Percentiles rank a stretch among this genome's conserved stretches.
Conservation (phyloP, 495 filamentous ascomycete species). For the Aspergillus sparsus region DNA sequence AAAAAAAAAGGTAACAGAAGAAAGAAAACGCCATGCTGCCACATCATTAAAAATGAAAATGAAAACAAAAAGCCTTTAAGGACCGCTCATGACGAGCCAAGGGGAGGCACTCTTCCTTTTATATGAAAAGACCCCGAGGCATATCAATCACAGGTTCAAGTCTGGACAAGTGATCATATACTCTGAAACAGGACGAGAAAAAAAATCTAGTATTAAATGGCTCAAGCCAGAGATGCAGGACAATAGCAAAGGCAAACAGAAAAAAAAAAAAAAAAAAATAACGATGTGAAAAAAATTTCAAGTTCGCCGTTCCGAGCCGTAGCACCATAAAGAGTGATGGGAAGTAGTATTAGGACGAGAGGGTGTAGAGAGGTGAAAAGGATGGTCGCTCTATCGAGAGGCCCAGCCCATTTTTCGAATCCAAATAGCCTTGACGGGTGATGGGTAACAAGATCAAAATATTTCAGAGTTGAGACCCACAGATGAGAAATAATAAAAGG, state of each 20-base stretch:
- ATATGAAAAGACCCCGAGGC: conserved; percentile 8
- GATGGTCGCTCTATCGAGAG: conserved; percentile 25
- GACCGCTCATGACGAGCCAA: conserved; percentile 16
- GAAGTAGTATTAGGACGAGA: conserved; percentile 20
- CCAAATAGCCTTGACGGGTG: conserved; percentile 17
- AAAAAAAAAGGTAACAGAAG: conserved; percentile 5
- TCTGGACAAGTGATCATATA: conserved; percentile 26
- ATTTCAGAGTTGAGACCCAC: conserved; percentile 11
- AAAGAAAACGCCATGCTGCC: conserved; percentile 17
- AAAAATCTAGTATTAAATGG: conserved; percentile 43
- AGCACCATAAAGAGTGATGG: conserved; percentile 48
- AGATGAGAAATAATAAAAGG: conserved; percentile 32
- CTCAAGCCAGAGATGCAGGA: conserved; percentile 34
- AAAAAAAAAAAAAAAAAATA: conserved; percentile 30
- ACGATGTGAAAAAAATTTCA: conserved; percentile 31
- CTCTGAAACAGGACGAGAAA: conserved; percentile 25
- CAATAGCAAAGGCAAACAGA: conserved; percentile 19
- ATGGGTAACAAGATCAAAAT: conserved; percentile 12
- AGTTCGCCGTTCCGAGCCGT: conserved; percentile 49
- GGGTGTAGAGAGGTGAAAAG: conserved; percentile 15
- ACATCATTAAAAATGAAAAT: conserved; percentile 21
- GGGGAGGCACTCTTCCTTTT: background rate
- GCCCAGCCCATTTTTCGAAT: conserved; percentile 21
- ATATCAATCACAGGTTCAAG: conserved; percentile 12
- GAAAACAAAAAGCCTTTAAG: conserved; percentile 7